Conservation (phyloP, 2,329 filamentous ascomycete species). For the Colletotrichum sp. region DNA sequence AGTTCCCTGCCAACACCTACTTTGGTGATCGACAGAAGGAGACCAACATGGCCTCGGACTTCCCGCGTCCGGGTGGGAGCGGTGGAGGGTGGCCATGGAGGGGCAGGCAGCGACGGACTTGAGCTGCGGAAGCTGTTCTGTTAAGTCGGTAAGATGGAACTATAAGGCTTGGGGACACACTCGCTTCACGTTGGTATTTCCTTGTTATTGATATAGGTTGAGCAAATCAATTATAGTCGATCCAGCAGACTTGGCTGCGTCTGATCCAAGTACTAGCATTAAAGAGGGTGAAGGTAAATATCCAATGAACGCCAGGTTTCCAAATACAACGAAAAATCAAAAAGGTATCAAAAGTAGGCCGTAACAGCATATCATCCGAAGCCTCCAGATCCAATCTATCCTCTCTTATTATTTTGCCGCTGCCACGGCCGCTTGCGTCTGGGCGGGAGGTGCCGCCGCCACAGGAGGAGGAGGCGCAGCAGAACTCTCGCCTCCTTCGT, state of each 20-base stretch:
- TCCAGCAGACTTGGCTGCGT: background rate
- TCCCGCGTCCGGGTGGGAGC: background rate
- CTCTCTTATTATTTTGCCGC: background rate
- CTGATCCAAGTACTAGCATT: background rate
- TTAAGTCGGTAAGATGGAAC: background rate
- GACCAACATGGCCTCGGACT: slow-evolving; percentile 12
- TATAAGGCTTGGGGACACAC: background rate
- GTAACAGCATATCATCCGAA: background rate
- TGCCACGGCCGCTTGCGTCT: background rate
- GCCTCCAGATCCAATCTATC: background rate
- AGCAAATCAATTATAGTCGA: background rate
- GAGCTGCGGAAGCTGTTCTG: background rate
- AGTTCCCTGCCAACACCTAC: slow-evolving; percentile 18
- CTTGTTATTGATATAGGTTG: background rate
- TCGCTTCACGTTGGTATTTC: background rate
- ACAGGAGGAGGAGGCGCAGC: background rate
- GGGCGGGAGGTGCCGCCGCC: background rate
- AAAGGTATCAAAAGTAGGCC: slow-evolving; percentile 5
- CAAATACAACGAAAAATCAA: background rate
- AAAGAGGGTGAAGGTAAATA: background rate
- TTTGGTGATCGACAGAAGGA: slow-evolving; percentile 20
- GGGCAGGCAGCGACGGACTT: background rate
- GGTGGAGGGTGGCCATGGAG: background rate
- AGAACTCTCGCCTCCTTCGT: slow-evolving; percentile 6
- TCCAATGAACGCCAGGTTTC: background rate